Evolutionary conservation across 2,329 filamentous ascomycete genomes (phyloP), one percentile per base, ranked within the genome.

Genomic region (Colletotrichum spinosum): DNA sequence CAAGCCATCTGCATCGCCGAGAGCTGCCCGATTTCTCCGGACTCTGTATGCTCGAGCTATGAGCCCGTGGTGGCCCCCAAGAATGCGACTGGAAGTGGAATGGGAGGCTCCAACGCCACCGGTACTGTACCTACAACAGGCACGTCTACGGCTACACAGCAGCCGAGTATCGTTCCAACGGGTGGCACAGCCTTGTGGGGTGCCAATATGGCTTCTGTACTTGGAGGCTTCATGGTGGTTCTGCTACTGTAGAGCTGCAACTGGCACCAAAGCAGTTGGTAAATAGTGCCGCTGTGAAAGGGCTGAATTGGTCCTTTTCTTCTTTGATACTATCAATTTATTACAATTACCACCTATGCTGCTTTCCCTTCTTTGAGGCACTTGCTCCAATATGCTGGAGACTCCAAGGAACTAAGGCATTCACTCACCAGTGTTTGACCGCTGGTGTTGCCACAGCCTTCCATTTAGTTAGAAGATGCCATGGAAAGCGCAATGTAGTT

Each of bases 1-100:
- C 85, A 89, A 74, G 78, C 82, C 59, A 86, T 89, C 68, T 89
- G 87, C 77, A 83, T 82, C 69, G 80, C 79, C 44, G 75, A 77
- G n/a, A 72, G 75, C 44, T 89, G 86, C 73, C 82, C 82, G 1
- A 54, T 83, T 11, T 79, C 83, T 12, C 68, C 75, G 7, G 80
- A 83, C 55, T 74, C 80, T 7, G 78, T 77, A 6, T 89, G 86
- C 71, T 70, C 71, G 15, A 69, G 72, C n/a, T 86, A 87, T 70
- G 74, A 74, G 4, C 48, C 72, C 12, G 75, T 70, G 2, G 38
- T 74, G 7, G 72, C 60, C 1, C 69, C 67, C 15, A 67, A 37
- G 12, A 60, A 53, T 12, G 54, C 39, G 12, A 58, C 69, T 50
- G 62, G 51, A 12, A 56, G 60, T 5, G 59, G 54, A 10, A 62